Conservation (phyloP, 2,329 filamentous ascomycete species). For the Trichoderma breve region DNA sequence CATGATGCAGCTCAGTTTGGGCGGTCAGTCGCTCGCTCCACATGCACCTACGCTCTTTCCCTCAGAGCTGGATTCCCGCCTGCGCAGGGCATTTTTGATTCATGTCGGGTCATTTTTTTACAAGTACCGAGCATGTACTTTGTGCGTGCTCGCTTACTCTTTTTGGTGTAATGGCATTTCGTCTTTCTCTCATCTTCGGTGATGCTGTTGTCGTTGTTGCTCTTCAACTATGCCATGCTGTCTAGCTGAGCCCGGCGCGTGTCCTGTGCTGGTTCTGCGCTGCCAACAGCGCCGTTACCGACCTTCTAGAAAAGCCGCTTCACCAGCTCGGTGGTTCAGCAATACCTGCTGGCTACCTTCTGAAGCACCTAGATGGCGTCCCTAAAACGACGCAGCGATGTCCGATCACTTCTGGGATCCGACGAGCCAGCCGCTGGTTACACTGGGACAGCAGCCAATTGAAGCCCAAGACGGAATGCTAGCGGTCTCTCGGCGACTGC, state of each 20-base stretch:
- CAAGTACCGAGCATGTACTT: not conserved
- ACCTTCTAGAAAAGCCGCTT: slow-evolving; percentile 19
- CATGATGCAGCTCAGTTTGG: slow-evolving; percentile 13
- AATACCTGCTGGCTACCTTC: slow-evolving; percentile 26
- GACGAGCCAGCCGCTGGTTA: slow-evolving; percentile 6
- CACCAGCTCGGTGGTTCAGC: slow-evolving; percentile 27
- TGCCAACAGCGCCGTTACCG: not conserved
- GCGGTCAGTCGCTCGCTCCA: slow-evolving; percentile 19
- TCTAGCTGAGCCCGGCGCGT: not conserved
- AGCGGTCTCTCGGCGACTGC: slow-evolving; percentile 9
- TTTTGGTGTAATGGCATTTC: not conserved
- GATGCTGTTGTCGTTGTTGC: not conserved
- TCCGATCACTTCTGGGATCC: not conserved
- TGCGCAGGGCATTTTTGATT: not conserved
- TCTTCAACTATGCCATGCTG: not conserved
- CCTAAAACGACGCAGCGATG: not conserved
- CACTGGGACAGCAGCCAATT: slow-evolving; percentile 20
- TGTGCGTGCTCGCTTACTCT: slow-evolving; percentile 14
- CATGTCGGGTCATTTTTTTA: not conserved
- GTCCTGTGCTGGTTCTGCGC: slow-evolving; percentile 1
- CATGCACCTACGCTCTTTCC: not conserved
- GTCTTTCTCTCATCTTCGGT: not conserved
- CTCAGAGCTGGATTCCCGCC: not conserved
- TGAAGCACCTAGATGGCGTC: slow-evolving; percentile 3
- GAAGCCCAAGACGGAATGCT: slow-evolving; percentile 12